These are phyloP conservation scores for Hemisphaericaspora xylofermentans DNA, from an alignment of 1,139 yeast genomes.

Conservation along the genomic window DNA sequence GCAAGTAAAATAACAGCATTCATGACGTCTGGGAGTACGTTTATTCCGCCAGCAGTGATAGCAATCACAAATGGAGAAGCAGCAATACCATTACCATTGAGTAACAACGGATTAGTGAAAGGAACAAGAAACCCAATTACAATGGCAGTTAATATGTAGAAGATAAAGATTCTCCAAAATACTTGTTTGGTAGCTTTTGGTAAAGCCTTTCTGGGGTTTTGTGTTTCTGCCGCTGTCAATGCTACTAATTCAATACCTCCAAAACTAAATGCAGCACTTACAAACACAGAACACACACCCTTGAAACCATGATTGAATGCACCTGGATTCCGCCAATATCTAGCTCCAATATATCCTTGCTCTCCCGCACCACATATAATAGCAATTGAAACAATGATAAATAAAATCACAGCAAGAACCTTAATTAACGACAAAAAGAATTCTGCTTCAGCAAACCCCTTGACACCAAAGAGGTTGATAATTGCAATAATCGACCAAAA, in stretches of 20 bases:
- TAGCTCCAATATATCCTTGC: constrained; percentile 39
- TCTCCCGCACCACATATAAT: constrained; percentile 45
- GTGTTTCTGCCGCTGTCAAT: constrained; percentile 82
- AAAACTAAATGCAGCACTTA: constrained; percentile 85
- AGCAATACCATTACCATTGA: constrained; percentile 27
- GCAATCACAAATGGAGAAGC: constrained; percentile 43
- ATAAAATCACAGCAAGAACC: constrained; percentile 34
- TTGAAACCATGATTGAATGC: constrained; percentile 39
- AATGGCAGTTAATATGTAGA: constrained; percentile 50
- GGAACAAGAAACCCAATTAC: constrained; percentile 50
- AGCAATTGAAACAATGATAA: constrained; percentile 42
- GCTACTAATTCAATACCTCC: constrained; percentile 58
- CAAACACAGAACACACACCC: constrained; percentile 61
- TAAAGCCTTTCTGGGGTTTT: constrained; percentile 62
- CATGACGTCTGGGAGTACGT: constrained; percentile 36
- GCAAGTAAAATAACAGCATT: constrained; percentile 53
- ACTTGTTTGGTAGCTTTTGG: constrained; percentile 77
- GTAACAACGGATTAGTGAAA: constrained; percentile 33
- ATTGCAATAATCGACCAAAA: constrained; percentile 46
- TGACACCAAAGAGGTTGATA: constrained; percentile 45
- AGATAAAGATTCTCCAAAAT: constrained; percentile 67
- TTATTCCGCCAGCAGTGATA: constrained; percentile 36
- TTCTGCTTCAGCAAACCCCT: constrained; percentile 49
- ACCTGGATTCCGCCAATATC: constrained; percentile 45
- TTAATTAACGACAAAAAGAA: constrained; percentile 39